These are phyloP conservation scores for Apophysomyces sp. DNA, from an alignment of 371 early-diverging fungal genomes.

Conservation along the genomic window DNA sequence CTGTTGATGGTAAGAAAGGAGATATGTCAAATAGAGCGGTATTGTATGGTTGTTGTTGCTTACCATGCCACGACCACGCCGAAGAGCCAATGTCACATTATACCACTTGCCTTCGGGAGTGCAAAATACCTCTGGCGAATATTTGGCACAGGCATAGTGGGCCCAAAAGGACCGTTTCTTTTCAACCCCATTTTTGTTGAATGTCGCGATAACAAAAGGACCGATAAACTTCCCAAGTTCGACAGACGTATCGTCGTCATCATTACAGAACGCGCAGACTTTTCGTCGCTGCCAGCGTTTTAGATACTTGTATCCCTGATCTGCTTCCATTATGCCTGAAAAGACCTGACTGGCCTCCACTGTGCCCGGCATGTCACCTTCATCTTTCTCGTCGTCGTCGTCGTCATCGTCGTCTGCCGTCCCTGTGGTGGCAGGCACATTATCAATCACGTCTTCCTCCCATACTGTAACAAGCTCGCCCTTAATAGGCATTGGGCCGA, in stretches of 20 bases:
- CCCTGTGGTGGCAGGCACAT: not conserved
- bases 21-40: not conserved
- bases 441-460: constrained; percentile 62
- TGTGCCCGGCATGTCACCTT: not conserved
- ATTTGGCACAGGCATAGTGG: constrained; percentile 83
- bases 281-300: constrained; percentile 57
- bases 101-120: constrained; percentile 76
- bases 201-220: constrained; percentile 47
- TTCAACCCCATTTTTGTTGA: constrained; percentile 45
- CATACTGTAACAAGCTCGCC: constrained; percentile 64
- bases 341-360: constrained; percentile 40
- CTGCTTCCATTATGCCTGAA: constrained; percentile 36
- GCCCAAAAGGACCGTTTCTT: constrained; percentile 77
- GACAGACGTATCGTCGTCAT: constrained; percentile 61
- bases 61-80: constrained; percentile 76
- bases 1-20: constrained; percentile 31
- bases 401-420: not conserved
- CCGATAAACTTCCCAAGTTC: constrained; percentile 63
- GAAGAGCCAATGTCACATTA: constrained; percentile 79
- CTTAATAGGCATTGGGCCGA: constrained; percentile 50
- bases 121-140: constrained; percentile 83
- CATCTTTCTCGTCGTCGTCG: not conserved
- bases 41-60: not conserved
- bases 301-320: constrained; percentile 45
- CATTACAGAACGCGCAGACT: constrained; percentile 76